Conservation (phyloP, 305 asterid species). For the Solanum hybrid region DNA sequence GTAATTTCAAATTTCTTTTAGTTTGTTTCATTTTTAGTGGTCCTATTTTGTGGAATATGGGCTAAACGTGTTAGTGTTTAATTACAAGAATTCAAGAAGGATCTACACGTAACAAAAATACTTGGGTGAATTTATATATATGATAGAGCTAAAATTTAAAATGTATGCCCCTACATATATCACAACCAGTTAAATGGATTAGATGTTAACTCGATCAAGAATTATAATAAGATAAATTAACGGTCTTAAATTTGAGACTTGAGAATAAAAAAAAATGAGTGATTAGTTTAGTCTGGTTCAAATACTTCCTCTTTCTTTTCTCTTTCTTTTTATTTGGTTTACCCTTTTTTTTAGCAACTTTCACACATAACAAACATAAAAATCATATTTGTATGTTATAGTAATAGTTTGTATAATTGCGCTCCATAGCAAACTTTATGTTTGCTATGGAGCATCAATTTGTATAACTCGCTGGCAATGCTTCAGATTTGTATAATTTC, state of each 20-base stretch:
- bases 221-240: no score
- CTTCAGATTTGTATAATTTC: no score
- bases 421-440: no score
- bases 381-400: no score
- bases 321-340: no score
- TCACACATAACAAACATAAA: no score
- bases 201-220: background rate
- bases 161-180: background rate
- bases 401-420: no score
- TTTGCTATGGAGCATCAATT: no score
- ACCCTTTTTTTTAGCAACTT: no score
- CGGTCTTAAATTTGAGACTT: background rate
- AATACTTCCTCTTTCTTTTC: background rate
- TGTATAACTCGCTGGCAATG: no score
- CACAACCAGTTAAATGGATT: background rate
- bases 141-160: background rate
- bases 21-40: background rate
- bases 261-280: background rate
- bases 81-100: background rate
- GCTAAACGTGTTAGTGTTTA: background rate
- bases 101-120: background rate
- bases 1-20: background rate
- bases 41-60: background rate
- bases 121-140: background rate
- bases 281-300: background rate